phyloP scores from a whole-genome alignment of 225 moss, liverwort and hornwort genomes.

The Neckera pumila region DNA sequence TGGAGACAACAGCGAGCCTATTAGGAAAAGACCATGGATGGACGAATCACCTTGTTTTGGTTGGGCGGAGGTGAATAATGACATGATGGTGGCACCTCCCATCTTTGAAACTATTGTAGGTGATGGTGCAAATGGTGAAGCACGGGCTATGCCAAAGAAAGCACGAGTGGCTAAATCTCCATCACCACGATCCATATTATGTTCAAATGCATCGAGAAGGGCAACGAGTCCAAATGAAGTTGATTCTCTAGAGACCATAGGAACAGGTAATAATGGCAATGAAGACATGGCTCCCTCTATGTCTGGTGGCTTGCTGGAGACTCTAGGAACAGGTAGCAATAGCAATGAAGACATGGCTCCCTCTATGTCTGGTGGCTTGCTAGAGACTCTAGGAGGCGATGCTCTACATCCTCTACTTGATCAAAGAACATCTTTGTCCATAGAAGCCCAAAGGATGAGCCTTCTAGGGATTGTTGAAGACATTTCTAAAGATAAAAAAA shows the following conservation, averaged over 20 bases:
- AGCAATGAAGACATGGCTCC: neutral
- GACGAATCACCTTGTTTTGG: no score
- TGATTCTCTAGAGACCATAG: no score
- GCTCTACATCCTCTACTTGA: no score
- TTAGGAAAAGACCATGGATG: neutral
- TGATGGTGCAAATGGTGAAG: neutral
- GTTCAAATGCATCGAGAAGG: no score
- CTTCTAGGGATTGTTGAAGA: neutral
- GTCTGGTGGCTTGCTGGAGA: neutral
- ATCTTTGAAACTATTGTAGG: neutral
- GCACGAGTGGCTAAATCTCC: neutral
- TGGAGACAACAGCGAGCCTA: neutral
- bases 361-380: no score
- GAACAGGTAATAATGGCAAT: no score
- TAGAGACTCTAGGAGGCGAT: neutral
- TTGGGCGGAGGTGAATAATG: neutral
- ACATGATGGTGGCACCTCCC: no score
- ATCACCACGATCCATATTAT: neutral
- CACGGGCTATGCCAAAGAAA: neutral
- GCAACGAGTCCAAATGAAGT: neutral
- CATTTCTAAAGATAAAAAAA: neutral
- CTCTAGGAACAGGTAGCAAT: neutral
- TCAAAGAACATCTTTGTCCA: neutral
- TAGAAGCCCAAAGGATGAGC: neutral
- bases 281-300: neutral